Evolutionary conservation across 345 rosid species (phyloP), one percentile per base, ranked within the genome.

Genomic region (Eutrema japonicum): DNA sequence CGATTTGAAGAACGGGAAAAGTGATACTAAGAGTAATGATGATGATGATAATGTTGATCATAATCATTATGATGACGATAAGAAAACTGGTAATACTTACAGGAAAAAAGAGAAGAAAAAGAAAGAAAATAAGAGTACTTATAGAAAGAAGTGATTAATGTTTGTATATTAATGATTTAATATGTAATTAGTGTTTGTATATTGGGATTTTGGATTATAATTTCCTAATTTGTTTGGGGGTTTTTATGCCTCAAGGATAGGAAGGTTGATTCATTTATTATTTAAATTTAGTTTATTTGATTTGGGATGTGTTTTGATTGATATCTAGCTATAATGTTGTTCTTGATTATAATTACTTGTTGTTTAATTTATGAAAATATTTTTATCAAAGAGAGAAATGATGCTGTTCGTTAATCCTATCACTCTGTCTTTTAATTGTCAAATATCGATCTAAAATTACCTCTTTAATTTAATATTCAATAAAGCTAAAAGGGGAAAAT

Each of bases 31-130:
- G 52, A 43, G 55, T 67, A 74, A 66, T 42, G 66, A 36, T 40
- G 82, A 73, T 59, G 75, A 47, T 22, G 26, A 22, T 18, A 18
- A 18, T 22, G 26, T 22, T 22, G 26, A 22, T 22, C 26, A 22
- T 22, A 22, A 22, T n/a, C 54, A 14, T 35, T 11, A 35, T 29
- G 77, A 69, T 47, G 74, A 54, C n/a, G 63, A 35, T 33, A 57
- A 70, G 59, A 77, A 77, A 48, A 8, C 40, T n/a, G 18, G 55
- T 48, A 48, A 42, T 52, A 55, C 66, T 30, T 10, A 53, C 65
- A 70, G 6, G 66, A 76, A 64, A 57, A 64, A 77, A 41, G 80
- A 70, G 33, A 68, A 68, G 70, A 76, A 62, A 76, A 76, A 55
- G 45, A 52, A 45, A 62, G 79, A 47, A 38, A 66, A n/a, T 64